Conservation (phyloP, 495 filamentous ascomycete species). For the Podospora conica region DNA sequence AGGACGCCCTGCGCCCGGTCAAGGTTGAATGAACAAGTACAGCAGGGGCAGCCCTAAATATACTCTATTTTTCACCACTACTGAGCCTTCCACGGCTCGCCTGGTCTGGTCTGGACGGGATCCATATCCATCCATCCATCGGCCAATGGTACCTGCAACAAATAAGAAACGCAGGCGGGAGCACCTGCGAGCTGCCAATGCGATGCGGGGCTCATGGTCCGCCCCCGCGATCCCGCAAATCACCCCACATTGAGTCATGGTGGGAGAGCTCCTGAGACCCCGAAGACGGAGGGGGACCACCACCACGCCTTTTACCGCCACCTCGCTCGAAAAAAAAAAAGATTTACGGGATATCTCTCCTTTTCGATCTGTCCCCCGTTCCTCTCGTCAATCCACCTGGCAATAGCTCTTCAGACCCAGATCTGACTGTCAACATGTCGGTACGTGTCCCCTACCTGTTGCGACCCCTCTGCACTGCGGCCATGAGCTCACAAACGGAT, state of each 20-base stretch:
- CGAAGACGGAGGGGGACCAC: background rate
- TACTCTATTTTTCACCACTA: background rate
- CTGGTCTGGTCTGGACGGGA: background rate
- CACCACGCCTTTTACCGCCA: background rate
- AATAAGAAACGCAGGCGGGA: background rate
- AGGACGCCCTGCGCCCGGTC: slow-evolving; percentile 22
- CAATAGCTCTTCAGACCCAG: background rate
- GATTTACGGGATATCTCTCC: background rate
- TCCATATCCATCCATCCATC: background rate
- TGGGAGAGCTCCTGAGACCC: background rate
- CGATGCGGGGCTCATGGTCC: slow-evolving; percentile 1
- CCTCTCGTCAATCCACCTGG: background rate
- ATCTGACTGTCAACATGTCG: slow-evolving; percentile 19
- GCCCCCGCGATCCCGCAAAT: background rate
- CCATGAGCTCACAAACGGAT: slow-evolving; percentile 2
- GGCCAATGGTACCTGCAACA: background rate
- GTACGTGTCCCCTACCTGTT: slow-evolving; percentile 12
- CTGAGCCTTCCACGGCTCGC: background rate
- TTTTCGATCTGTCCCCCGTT: background rate
- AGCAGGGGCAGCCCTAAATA: background rate
- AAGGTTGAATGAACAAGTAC: slow-evolving; percentile 16
- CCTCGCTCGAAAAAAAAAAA: background rate
- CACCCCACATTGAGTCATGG: slow-evolving; percentile 24
- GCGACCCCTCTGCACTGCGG: background rate
- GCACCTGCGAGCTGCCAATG: background rate